These are phyloP conservation scores for Populus tremula DNA, from an alignment of 345 rosid species.

Conservation along the genomic window DNA sequence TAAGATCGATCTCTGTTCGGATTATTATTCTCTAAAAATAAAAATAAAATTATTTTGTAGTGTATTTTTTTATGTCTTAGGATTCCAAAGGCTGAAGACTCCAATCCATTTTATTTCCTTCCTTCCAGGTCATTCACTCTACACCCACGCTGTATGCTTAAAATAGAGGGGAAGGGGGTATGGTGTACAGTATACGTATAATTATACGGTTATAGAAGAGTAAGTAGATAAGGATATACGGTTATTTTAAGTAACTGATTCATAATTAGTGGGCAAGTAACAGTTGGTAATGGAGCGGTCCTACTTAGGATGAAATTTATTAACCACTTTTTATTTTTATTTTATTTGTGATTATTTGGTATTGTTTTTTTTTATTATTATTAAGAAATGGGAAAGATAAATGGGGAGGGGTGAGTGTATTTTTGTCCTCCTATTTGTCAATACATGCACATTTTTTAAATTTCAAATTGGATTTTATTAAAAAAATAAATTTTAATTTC, in stretches of 20 bases:
- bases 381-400: no score
- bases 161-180: neutral
- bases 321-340: neutral
- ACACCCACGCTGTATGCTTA: no score
- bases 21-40: neutral
- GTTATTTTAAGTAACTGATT: slow-evolving; percentile 8
- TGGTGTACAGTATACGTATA: neutral
- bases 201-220: slow-evolving; percentile 15
- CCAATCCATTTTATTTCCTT: slow-evolving; percentile 25
- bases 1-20: slow-evolving; percentile 17
- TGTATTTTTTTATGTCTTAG: neutral
- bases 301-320: neutral
- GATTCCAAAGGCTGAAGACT: neutral
- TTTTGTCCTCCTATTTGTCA: no score
- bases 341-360: no score
- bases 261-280: neutral
- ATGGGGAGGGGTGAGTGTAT: no score
- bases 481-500: no score
- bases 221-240: neutral
- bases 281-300: neutral
- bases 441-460: no score
- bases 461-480: no score
- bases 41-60: neutral
- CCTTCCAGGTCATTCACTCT: slow-evolving; percentile 9
- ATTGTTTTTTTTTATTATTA: no score